Evolutionary conservation across 2,329 filamentous ascomycete genomes (phyloP).

Genomic region (Cordyceps fumosorosea): DNA sequence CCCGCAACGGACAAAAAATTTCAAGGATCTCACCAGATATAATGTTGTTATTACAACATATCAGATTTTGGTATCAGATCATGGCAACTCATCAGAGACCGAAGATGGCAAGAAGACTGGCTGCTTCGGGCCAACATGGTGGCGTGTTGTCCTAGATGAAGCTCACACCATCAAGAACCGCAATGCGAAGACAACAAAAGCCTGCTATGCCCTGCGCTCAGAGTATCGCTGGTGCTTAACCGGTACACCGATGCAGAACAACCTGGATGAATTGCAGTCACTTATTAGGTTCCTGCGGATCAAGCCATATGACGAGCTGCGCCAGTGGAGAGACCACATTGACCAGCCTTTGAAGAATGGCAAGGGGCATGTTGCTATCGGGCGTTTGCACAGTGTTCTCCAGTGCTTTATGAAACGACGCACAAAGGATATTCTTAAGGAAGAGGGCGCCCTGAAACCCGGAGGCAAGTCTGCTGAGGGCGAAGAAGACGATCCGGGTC

Average conservation of each 20-base stretch:
- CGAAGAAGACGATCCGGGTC: slow-evolving; percentile 44
- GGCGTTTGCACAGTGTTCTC: slow-evolving; percentile 74
- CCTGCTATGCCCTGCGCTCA: slow-evolving; percentile 75
- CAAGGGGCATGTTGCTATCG: slow-evolving; percentile 81
- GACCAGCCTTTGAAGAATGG: slow-evolving; percentile 84
- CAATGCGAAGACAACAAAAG: slow-evolving; percentile 90
- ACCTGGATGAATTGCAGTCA: slow-evolving; percentile 91
- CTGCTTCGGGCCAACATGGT: slow-evolving; percentile 91
- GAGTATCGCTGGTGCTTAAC: slow-evolving; percentile 95
- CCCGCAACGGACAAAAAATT: slow-evolving; percentile 71
- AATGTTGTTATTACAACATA: slow-evolving; percentile 98
- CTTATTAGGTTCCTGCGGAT: slow-evolving; percentile 89
- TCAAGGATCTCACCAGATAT: slow-evolving; percentile 70
- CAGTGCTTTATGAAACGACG: slow-evolving; percentile 98
- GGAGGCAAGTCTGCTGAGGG: slow-evolving; percentile 54
- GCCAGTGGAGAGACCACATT: slow-evolving; percentile 87
- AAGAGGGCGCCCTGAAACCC: slow-evolving; percentile 72
- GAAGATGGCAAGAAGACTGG: slow-evolving; percentile 63
- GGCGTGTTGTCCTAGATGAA: slow-evolving; percentile 90
- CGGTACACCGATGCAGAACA: slow-evolving; percentile 97
- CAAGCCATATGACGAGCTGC: slow-evolving; percentile 79
- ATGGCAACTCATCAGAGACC: slow-evolving; percentile 59
- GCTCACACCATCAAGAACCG: slow-evolving; percentile 98
- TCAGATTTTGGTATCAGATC: slow-evolving; percentile 88
- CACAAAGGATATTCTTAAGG: slow-evolving; percentile 92